phyloP scores from a whole-genome alignment of 78 protist genomes.

The Planoprotostelium fungivorum region DNA sequence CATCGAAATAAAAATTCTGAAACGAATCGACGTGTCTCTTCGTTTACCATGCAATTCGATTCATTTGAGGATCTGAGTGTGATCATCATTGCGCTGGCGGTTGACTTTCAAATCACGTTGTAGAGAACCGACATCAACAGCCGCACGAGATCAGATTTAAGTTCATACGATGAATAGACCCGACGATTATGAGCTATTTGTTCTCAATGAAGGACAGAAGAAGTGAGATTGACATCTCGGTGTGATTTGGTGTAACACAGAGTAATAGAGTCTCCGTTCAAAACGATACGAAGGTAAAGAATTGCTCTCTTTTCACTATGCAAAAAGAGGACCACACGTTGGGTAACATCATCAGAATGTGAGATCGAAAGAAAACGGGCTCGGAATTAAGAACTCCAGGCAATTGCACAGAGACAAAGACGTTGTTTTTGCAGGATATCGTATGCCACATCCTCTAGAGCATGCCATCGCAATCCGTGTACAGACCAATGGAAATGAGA shows the following conservation, averaged over 20 bases:
- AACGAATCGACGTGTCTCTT: too few species aligned
- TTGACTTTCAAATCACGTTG: too few species aligned
- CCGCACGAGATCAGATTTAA: too few species aligned
- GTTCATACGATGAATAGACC: slow-evolving; percentile 63
- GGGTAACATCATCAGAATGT: slow-evolving; percentile 78
- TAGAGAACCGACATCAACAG: too few species aligned
- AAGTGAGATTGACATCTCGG: slow-evolving; percentile 9
- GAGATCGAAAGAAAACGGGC: neutral
- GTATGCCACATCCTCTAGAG: slow-evolving; percentile 79
- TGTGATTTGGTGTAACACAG: neutral
- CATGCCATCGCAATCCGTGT: slow-evolving; percentile 48
- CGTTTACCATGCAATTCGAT: too few species aligned
- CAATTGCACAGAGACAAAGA: slow-evolving; percentile 61
- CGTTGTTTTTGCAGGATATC: slow-evolving; percentile 71
- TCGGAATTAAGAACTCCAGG: slow-evolving; percentile 2
- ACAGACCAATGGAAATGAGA: slow-evolving; percentile 35
- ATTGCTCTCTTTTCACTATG: slow-evolving; percentile 47
- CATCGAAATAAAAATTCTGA: too few species aligned
- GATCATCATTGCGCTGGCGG: too few species aligned
- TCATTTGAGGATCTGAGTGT: too few species aligned
- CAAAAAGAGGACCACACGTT: slow-evolving; percentile 79
- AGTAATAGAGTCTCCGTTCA: slow-evolving; percentile 33
- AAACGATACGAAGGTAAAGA: slow-evolving; percentile 55
- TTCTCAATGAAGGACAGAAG: slow-evolving; percentile 31
- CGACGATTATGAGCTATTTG: slow-evolving; percentile 47